Evolutionary conservation across 805 yeast genomes (phyloP), one percentile per base, ranked within the genome.

Genomic region (Candida corydali): DNA sequence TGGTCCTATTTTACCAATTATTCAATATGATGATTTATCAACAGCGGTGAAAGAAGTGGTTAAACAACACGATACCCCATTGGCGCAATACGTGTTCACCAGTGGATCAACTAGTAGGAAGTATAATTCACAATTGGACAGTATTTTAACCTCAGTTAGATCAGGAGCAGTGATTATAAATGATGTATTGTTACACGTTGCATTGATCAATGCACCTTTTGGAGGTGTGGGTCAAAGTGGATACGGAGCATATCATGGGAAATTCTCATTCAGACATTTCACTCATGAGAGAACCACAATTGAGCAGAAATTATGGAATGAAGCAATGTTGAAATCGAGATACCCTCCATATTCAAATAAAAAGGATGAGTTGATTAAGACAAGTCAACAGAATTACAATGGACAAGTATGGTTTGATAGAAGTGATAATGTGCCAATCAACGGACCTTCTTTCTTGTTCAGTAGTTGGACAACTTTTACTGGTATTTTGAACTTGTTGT

Each of bases 151-250:
- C 4, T 51, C 66, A 8, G 63, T 86, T 15, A 73, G 93, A 51
- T 80, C 93, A 0, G 96, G 96, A 17, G 82, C 76, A 5, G 65
- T 78, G 8, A 57, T 77, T 34, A 65, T 85, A 42, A 86, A 87
- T 54, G 96, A 88, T 45, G 70, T 80, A 0, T 36, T 86, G 31
- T 43, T 85, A 49, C 94, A 87, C 43, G 87, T 76, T 26, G 89
- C 78, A 1, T 69, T 83, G 37, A 39, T 69, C 5, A 69, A 70
- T 33, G 75, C 86, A 3, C 96, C 97, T 17, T 89, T 89, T 59
- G 97, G 97, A 23, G 97, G 98, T 20, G 63, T 88, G 39, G 96
- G 97, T n/a, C 54, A 55, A 11, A 86, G 95, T 0, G 97, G 97
- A 1, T 64, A 67, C 39, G 97, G 96, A 8, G 63, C 72, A 23